A percentile compares a stretch with the other conserved stretches of the same genome.
Conservation (phyloP, 2,329 filamentous ascomycete species). For the Blastomyces silverae region DNA sequence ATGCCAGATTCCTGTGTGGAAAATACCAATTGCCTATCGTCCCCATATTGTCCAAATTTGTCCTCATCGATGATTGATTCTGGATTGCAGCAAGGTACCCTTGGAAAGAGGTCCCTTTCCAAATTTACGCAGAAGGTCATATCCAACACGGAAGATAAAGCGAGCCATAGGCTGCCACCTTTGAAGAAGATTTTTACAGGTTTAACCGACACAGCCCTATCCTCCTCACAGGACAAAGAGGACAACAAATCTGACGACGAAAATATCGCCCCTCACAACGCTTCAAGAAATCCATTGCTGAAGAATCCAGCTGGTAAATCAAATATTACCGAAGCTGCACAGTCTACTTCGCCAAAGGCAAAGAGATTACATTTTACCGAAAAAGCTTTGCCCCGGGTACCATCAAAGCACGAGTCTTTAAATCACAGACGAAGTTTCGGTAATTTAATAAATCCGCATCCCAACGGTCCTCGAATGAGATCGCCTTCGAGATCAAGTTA, state of each 20-base stretch:
- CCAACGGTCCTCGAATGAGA: slow-evolving; percentile 22
- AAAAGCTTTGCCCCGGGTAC: slow-evolving; percentile 12
- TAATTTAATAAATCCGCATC: slow-evolving; percentile 22
- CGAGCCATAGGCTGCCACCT: slow-evolving; percentile 21
- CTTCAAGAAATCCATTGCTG: slow-evolving; percentile 16
- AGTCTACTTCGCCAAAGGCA: slow-evolving; percentile 11
- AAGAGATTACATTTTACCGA: slow-evolving; percentile 15
- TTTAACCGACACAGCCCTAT: slow-evolving; percentile 14
- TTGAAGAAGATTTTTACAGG: slow-evolving; percentile 22
- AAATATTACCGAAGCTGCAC: slow-evolving; percentile 17
- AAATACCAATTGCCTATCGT: neutral
- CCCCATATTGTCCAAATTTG: slow-evolving; percentile 17
- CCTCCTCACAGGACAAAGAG: slow-evolving; percentile 12
- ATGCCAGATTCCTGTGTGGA: neutral
- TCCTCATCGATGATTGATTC: slow-evolving; percentile 23
- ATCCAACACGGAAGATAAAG: slow-evolving; percentile 25
- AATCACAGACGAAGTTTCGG: slow-evolving; percentile 1
- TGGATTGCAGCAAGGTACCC: slow-evolving; percentile 24
- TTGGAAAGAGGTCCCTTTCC: slow-evolving; percentile 28
- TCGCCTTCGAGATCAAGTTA: slow-evolving; percentile 26
- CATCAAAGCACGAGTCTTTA: slow-evolving; percentile 4
- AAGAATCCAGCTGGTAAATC: slow-evolving; percentile 17
- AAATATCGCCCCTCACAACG: slow-evolving; percentile 21
- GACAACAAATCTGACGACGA: slow-evolving; percentile 23
- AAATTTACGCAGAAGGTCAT: slow-evolving; percentile 35